A percentile compares a stretch with the other conserved stretches of the same genome.
phyloP scores from a whole-genome alignment of 2,329 filamentous ascomycete species.

The Aspergillus felis region DNA sequence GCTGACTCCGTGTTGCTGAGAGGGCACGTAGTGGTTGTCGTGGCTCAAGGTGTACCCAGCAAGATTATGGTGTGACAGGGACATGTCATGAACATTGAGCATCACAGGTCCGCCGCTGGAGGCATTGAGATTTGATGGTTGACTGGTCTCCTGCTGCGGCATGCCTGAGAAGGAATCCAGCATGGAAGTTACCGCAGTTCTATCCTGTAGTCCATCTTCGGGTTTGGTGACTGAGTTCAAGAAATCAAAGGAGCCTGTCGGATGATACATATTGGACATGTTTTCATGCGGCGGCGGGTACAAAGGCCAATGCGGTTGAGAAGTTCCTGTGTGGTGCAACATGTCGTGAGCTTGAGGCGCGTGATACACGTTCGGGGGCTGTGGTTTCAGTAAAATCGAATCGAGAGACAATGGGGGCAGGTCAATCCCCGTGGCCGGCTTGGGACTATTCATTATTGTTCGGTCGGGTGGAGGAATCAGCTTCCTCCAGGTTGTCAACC shows the following conservation, averaged over 20 bases:
- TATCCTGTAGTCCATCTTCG: conserved; percentile 32
- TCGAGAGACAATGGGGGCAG: conserved; percentile 36
- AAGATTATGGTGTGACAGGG: conserved; percentile 29
- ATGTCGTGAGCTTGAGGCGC: conserved; percentile 28
- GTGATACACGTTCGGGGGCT: conserved; percentile 30
- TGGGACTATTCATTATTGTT: conserved; percentile 35
- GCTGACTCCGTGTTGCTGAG: conserved; percentile 26
- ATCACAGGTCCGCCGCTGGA: conserved; percentile 28
- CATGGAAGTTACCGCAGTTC: conserved; percentile 33
- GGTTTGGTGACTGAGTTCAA: conserved; percentile 30
- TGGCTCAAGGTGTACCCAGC: conserved; percentile 28
- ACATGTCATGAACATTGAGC: conserved; percentile 34
- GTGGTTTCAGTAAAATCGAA: conserved; percentile 31
- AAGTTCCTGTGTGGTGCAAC: conserved; percentile 24
- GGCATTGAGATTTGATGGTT: conserved; percentile 25
- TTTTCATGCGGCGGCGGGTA: conserved; percentile 34
- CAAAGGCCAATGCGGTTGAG: conserved; percentile 34
- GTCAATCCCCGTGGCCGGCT: conserved; percentile 28
- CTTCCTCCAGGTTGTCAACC: conserved; percentile 44
- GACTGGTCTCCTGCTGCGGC: conserved; percentile 29
- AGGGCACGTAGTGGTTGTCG: conserved; percentile 31
- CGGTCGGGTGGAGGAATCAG: conserved; percentile 37
- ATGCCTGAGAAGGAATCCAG: conserved; percentile 32
- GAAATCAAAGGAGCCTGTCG: conserved; percentile 32
- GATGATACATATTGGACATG: conserved; percentile 31